Percentiles rank a stretch among this genome's conserved stretches.
These are phyloP conservation scores for Metschnikowia peoriensis DNA, from an alignment of 805 yeast genomes.

Conservation along the genomic window DNA sequence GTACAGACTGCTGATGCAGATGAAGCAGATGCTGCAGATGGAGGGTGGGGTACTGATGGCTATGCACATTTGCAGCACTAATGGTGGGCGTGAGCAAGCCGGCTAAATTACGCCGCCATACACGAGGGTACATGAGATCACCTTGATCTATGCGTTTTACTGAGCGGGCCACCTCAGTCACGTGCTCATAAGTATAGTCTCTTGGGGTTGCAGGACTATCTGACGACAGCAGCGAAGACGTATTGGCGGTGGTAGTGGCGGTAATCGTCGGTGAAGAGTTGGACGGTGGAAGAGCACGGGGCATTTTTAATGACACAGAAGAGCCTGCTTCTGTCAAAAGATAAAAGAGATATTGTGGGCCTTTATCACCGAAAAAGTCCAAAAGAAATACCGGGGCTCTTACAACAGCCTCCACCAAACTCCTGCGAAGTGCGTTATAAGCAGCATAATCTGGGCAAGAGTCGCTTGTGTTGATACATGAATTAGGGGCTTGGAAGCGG, in stretches of 20 bases:
- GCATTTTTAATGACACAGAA: neutral
- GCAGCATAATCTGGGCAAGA: constrained; percentile 5
- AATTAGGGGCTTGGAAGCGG: constrained; percentile 25
- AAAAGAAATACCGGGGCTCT: constrained; percentile 15
- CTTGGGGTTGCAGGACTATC: neutral
- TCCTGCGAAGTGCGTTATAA: constrained; percentile 9
- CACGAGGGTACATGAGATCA: neutral
- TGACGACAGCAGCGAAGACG: neutral
- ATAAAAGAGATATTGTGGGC: constrained; percentile 14
- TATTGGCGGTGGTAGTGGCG: neutral
- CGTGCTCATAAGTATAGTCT: neutral
- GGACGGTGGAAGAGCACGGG: neutral
- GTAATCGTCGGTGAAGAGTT: neutral
- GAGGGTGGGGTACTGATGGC: constrained; percentile 14
- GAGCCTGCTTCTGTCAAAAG: constrained; percentile 6
- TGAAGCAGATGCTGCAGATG: constrained; percentile 3
- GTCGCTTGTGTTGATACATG: constrained; percentile 7
- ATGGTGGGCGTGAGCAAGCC: constrained; percentile 3
- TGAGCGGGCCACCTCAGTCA: neutral
- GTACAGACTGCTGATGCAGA: neutral
- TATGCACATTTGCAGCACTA: constrained; percentile 7
- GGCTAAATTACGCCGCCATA: constrained; percentile 1
- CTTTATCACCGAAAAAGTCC: constrained; percentile 12
- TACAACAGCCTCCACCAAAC: constrained; percentile 10
- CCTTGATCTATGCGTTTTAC: neutral